phyloP scores from a whole-genome alignment of 148 eudicot genomes.

The Rhododendron williamsianum region DNA sequence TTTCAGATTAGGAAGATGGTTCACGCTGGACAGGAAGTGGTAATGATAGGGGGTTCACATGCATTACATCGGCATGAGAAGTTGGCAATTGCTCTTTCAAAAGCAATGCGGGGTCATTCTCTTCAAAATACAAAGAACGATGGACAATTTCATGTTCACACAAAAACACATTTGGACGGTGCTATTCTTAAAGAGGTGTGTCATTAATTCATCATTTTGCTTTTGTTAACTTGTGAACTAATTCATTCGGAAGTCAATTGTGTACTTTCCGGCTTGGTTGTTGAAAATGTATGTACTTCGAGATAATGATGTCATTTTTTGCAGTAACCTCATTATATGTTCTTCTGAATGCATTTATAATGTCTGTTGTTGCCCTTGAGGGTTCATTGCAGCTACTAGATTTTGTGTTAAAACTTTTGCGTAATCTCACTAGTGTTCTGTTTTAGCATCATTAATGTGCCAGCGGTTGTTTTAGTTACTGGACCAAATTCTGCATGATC shows the following conservation, averaged over 20 bases:
- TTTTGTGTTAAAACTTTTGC: background rate
- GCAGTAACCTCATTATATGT: background rate
- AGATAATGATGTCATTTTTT: background rate
- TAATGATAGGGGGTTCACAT: slow-evolving; percentile 84
- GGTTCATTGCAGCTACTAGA: background rate
- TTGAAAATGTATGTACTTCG: background rate
- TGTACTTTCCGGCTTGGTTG: background rate
- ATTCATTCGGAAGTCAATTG: background rate
- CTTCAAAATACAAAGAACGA: slow-evolving; percentile 91
- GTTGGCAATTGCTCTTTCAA: slow-evolving; percentile 90
- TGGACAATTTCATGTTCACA: slow-evolving; percentile 95
- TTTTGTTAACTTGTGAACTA: background rate
- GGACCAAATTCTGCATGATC: slow-evolving; percentile 6
- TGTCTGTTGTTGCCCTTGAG: background rate
- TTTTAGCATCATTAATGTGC: background rate
- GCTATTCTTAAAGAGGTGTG: slow-evolving; percentile 91
- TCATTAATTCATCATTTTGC: background rate
- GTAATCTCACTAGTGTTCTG: background rate
- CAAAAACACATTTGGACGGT: slow-evolving; percentile 92
- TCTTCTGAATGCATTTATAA: background rate
- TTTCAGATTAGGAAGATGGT: slow-evolving; percentile 90
- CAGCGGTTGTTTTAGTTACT: background rate
- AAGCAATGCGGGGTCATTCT: slow-evolving; percentile 92
- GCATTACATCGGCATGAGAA: slow-evolving; percentile 90
- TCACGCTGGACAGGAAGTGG: slow-evolving; percentile 82